Conservation (phyloP, 2,329 filamentous ascomycete genomes). For the Fusarium hainanense region DNA sequence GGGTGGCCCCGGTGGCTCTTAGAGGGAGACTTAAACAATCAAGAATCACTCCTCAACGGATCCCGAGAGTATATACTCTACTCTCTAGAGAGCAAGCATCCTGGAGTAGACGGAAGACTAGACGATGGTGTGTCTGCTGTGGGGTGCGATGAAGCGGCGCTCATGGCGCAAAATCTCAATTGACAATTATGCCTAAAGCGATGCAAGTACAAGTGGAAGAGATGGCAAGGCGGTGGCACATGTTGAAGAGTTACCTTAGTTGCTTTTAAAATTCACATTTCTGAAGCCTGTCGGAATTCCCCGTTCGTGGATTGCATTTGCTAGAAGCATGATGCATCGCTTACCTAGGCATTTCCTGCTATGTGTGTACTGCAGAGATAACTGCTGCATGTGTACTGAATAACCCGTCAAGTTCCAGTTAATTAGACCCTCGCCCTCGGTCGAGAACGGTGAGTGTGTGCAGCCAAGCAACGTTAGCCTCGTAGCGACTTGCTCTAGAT, state of each 20-base stretch:
- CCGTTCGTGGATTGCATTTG: not conserved
- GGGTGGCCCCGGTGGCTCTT: slow-evolving; percentile 88
- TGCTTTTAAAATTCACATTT: slow-evolving; percentile 34
- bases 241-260: slow-evolving; percentile 37
- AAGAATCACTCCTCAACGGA: slow-evolving; percentile 27
- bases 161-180: slow-evolving; percentile 38
- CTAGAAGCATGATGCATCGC: slow-evolving; percentile 20
- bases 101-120: slow-evolving; percentile 2
- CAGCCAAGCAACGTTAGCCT: not conserved
- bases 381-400: not conserved
- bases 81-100: slow-evolving; percentile 6
- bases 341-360: not conserved
- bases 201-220: slow-evolving; percentile 34
- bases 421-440: not conserved
- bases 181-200: slow-evolving; percentile 42
- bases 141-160: slow-evolving; percentile 34
- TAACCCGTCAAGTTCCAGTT: not conserved
- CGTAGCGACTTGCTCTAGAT: slow-evolving; percentile 8
- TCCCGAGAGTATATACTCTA: slow-evolving; percentile 8
- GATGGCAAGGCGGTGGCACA: slow-evolving; percentile 26
- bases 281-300: slow-evolving; percentile 11
- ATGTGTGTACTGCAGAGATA: not conserved
- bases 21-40: slow-evolving; percentile 43
- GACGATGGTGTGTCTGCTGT: not conserved
- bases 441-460: not conserved